phyloP scores from a whole-genome alignment of 2,329 filamentous ascomycete species.

The Malbranchea zuffiana region DNA sequence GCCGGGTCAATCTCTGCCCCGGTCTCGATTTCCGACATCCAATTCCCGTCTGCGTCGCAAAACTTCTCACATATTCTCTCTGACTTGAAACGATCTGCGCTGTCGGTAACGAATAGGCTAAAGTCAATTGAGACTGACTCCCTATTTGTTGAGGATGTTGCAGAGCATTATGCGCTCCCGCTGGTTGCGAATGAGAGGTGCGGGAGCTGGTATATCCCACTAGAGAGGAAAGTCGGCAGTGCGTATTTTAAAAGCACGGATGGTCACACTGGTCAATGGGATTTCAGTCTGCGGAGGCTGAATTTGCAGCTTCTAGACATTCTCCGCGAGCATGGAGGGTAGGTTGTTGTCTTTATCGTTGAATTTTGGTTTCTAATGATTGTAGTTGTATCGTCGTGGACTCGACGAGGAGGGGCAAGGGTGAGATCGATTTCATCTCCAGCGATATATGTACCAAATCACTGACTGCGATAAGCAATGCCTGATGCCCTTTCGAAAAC shows the following conservation, averaged over 20 bases:
- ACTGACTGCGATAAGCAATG: conserved; percentile 48
- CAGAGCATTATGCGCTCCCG: conserved; percentile 45
- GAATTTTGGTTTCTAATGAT: conserved; percentile 31
- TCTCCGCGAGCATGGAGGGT: conserved; percentile 58
- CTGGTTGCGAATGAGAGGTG: conserved; percentile 89
- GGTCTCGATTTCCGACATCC: conserved; percentile 33
- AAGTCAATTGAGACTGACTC: conserved; percentile 68
- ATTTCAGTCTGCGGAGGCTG: conserved; percentile 71
- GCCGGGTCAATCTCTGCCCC: conserved; percentile 23
- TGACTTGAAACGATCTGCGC: conserved; percentile 62
- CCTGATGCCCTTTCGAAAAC: conserved; percentile 92
- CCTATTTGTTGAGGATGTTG: conserved; percentile 55
- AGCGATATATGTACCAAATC: conserved; percentile 1
- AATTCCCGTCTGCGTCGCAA: conserved; percentile 43
- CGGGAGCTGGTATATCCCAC: conserved; percentile 84
- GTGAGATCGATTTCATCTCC: conserved; percentile 38
- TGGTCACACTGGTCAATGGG: conserved; percentile 83
- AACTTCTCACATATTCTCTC: conserved; percentile 59
- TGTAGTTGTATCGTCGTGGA: conserved; percentile 64
- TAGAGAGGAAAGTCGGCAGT: conserved; percentile 53
- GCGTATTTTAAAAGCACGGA: conserved; percentile 98
- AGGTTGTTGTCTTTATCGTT: conserved; percentile 7
- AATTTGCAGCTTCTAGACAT: conserved; percentile 71
- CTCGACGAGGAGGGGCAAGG: conserved; percentile 82
- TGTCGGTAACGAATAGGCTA: conserved; percentile 73